Conservation (phyloP, 768 basidiomycete genomes). For the Agrocybe praecox region DNA sequence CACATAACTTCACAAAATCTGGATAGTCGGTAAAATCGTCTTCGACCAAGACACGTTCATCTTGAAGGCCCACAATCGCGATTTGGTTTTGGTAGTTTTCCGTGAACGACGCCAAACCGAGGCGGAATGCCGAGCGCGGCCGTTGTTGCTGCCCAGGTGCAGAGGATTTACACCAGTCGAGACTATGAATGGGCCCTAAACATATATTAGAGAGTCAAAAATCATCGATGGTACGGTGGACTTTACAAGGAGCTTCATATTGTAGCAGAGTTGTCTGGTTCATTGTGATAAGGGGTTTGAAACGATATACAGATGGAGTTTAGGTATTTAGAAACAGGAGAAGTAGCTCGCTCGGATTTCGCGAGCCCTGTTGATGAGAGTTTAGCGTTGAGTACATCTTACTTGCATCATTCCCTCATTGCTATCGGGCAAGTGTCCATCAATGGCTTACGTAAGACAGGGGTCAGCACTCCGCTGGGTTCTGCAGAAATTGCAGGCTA, state of each 20-base stretch:
- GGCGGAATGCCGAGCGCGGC: conserved; percentile 77
- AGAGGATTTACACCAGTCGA: conserved; percentile 88
- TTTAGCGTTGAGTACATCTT: not conserved
- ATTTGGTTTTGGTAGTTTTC: conserved; percentile 86
- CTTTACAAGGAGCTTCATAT: conserved; percentile 86
- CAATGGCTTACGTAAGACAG: not conserved
- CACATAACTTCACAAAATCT: conserved; percentile 86
- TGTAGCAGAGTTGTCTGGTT: conserved; percentile 74
- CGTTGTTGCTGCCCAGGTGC: conserved; percentile 74
- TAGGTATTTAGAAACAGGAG: too few species aligned
- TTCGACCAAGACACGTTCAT: conserved; percentile 86
- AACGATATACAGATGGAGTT: too few species aligned
- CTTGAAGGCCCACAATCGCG: conserved; percentile 77
- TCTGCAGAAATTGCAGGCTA: too few species aligned
- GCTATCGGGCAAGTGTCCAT: conserved; percentile 1
- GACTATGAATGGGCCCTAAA: conserved; percentile 81
- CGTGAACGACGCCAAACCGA: conserved; percentile 83
- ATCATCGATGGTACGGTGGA: conserved; percentile 3
- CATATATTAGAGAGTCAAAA: conserved; percentile 1
- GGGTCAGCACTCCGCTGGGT: too few species aligned
- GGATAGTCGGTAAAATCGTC: conserved; percentile 83
- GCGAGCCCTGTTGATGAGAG: too few species aligned
- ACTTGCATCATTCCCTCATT: not conserved
- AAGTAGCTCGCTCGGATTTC: too few species aligned
- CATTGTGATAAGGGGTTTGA: conserved; percentile 38